Base-by-base conservation (phyloP, 1,139 yeast genomes). In the Candida gigantensis region DNA sequence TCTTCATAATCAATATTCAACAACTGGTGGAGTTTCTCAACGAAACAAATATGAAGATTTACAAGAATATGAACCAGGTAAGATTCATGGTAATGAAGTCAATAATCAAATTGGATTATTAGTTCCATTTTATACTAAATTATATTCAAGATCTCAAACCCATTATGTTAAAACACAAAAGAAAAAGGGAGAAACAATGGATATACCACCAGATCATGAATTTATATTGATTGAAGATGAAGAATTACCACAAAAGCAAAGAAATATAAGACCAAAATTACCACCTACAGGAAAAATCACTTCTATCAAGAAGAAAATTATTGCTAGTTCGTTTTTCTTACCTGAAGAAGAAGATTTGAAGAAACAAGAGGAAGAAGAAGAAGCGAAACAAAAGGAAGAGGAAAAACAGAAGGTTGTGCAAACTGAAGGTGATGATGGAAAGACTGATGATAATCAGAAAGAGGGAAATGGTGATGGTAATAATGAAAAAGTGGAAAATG, bases 201-300 rank as follows among this genome's bases (percentile, higher is more conserved):
- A 76, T 14, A 46, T 68, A 20, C 74, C 75, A 1, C 63, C 59
- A 10, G 50, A 55, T 6, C 77, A 75, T 28, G 58, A 62, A 16
- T 65, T 79, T 35, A 44, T 60, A 2, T 59, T 83, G 32, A 66
- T 82, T 23, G 96, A 87, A 53, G 96, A 87, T 51, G 95, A 85
- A 26, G 88, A 83, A 40, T 68, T 87, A 49, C 89, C 95, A 1
- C 80, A 84, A 44, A 84, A 85, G 49, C 92, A 84, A 57, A 68
- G 90, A 35, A 81, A 83, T 44, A 73, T 77, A n/a, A 75, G 94
- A 45, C 87, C 96, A 1, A 82, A 92, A 52, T 68, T 92, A 32
- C 97, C 97, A 2, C 97, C 97, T 0, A 88, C 90, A 8, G 98
- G 97, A 31, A 90, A 87, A 57, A 86, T 92, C 26, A 62, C 84